These are phyloP conservation scores for Verticillium zaregamsianum DNA, from an alignment of 2,329 filamentous ascomycete genomes.

Conservation along the genomic window DNA sequence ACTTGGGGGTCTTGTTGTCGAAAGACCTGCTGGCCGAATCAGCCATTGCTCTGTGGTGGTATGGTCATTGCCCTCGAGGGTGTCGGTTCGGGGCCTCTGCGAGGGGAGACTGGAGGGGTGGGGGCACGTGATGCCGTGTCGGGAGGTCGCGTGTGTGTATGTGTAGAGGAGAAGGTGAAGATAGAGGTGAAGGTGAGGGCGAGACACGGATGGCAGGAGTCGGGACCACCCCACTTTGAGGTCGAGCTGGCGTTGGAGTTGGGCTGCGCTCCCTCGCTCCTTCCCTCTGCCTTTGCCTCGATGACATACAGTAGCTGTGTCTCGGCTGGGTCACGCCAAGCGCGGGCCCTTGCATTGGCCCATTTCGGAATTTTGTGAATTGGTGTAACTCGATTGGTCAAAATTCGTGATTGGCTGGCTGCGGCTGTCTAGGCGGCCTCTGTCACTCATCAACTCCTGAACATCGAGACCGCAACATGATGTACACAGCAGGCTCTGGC, in stretches of 20 bases:
- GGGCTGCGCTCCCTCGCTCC: background rate
- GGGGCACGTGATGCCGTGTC: background rate
- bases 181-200: background rate
- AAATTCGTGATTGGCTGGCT: background rate
- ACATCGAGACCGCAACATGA: no score
- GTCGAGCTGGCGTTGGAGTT: background rate
- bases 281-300: background rate
- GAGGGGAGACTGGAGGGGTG: background rate
- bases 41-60: constrained; percentile 13
- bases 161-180: background rate
- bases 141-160: background rate
- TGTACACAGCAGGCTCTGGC: no score
- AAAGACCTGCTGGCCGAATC: constrained; percentile 15
- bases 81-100: background rate
- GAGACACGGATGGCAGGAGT: background rate
- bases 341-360: constrained; percentile 1
- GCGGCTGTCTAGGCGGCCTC: background rate
- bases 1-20: constrained; percentile 10
- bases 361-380: background rate
- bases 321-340: background rate
- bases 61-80: constrained; percentile 10
- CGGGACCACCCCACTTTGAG: background rate
- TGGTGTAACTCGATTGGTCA: background rate
- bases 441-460: no score
- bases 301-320: background rate